Base-by-base conservation (phyloP, 2,329 filamentous ascomycete genomes). In the Sporothrix schenckii region DNA sequence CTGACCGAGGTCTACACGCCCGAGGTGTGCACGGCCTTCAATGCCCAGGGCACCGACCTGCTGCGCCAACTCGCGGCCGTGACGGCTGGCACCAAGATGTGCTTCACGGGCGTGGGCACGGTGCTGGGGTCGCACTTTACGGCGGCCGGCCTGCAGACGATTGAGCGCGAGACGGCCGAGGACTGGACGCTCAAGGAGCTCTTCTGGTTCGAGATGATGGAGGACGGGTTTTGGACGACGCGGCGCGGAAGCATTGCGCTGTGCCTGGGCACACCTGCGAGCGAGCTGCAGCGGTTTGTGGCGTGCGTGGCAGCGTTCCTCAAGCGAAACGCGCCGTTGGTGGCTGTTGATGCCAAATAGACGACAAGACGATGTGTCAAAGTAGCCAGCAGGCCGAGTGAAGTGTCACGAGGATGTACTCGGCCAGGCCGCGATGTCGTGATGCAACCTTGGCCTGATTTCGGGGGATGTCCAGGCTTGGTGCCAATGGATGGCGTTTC, bases 211-310 rank as follows among this genome's bases (percentile, higher is more conserved):
- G 72, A 73, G 73, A 72, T 73, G 70, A 52, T 72, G 66, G 73
- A 71, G 60, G 66, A 69, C n/a, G 66, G 70, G 16, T 73, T 72
- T 50, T 73, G 72, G 72, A 72, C 70, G 61, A 72, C 71, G 9
- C 68, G 69, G n/a, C 72, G 72, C 50, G 72, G 72, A 24, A 73
- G 72, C 70, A 70, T 70, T 58, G 71, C 68, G 11, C 63, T 73
- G 30, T 69, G 69, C 44, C 52, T 73, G 68, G 72, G 72, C 68
- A 72, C 71, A 34, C 69, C 71, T 4, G 52, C 54, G 68, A 69
- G 68, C 58, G 72, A 73, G 70, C 70, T 72, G 49, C 58, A 88
- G 21, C 85, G 82, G 76, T 84, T 87, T 75, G 87, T 77, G 84
- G 86, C 13, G 14, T 71, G 69, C 50, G 70, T 72, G 9, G 63